These are phyloP conservation scores for Gracilaria gracilis DNA, from an alignment of 23 red algal species.

Conservation along the genomic window DNA sequence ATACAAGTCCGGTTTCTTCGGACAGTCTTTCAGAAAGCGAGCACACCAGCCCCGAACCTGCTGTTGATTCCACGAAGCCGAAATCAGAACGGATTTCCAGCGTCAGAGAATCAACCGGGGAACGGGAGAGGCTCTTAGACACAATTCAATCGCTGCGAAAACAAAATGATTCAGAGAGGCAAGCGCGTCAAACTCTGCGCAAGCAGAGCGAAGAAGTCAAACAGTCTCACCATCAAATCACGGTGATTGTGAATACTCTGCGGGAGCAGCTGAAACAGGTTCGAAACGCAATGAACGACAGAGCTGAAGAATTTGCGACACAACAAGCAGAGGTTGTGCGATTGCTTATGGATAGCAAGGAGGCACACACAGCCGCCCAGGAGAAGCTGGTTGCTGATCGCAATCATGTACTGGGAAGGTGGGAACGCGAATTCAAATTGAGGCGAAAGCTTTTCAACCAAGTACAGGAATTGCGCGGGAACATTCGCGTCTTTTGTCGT, in stretches of 20 bases:
- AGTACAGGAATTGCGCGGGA: slow-evolving; percentile 94
- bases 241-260: slow-evolving; percentile 23
- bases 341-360: slow-evolving; percentile 62
- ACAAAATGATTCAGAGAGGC: slow-evolving; percentile 41
- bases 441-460: slow-evolving; percentile 92
- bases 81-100: background rate
- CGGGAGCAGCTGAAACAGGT: slow-evolving; percentile 40
- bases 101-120: background rate
- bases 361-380: slow-evolving; percentile 24
- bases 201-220: slow-evolving; percentile 44
- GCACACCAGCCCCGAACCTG: slow-evolving; percentile 5
- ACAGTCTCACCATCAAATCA: slow-evolving; percentile 29
- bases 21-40: slow-evolving; percentile 45
- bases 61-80: background rate
- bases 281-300: slow-evolving; percentile 40
- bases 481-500: slow-evolving; percentile 99
- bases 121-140: background rate
- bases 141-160: slow-evolving; percentile 46
- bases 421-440: slow-evolving; percentile 80
- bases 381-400: slow-evolving; percentile 46
- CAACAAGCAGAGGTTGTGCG: slow-evolving; percentile 56
- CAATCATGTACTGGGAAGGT: slow-evolving; percentile 19
- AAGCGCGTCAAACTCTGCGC: slow-evolving; percentile 43
- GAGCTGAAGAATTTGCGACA: slow-evolving; percentile 52
- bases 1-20: slow-evolving; percentile 55